Evolutionary conservation across 1,284 basidiomycete genomes (phyloP).

Genomic region (Schizophyllum amplum): DNA sequence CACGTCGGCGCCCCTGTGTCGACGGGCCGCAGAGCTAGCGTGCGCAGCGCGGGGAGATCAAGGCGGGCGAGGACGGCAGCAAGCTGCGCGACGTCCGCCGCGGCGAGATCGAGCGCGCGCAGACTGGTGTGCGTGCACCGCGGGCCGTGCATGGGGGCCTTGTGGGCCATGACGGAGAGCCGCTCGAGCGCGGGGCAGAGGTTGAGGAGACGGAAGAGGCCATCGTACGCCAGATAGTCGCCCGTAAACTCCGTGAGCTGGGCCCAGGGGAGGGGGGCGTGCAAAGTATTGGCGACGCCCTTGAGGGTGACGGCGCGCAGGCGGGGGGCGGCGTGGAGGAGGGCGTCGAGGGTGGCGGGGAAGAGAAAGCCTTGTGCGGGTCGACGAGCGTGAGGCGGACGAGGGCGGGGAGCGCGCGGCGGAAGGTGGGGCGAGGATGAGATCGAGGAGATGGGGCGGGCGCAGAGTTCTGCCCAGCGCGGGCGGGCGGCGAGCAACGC

Average conservation of each 20-base stretch:
- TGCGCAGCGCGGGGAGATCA: not conserved
- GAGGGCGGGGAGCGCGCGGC: not conserved
- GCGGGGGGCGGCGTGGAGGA: not conserved
- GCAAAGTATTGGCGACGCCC: conserved; percentile 9
- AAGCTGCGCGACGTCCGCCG: not conserved
- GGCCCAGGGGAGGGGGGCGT: conserved; percentile 3
- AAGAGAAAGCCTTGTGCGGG: not conserved
- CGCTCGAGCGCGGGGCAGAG: not conserved
- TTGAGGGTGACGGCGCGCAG: conserved; percentile 2
- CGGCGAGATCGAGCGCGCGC: not conserved
- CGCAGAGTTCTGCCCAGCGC: not conserved
- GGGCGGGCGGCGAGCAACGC: not conserved
- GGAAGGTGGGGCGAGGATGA: not conserved
- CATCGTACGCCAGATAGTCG: not conserved
- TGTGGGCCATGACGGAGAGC: not conserved
- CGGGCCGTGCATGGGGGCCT: not conserved
- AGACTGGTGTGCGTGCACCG: not conserved
- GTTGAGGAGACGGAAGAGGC: not conserved
- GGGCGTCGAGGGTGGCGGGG: not conserved
- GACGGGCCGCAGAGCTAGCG: not conserved
- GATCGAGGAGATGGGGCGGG: not conserved
- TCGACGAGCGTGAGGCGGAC: not conserved
- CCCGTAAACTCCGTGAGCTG: not conserved
- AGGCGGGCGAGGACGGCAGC: not conserved
- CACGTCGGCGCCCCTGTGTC: not conserved